Evolutionary conservation across 768 basidiomycete species (phyloP).

Genomic region (Vararia minispora): DNA sequence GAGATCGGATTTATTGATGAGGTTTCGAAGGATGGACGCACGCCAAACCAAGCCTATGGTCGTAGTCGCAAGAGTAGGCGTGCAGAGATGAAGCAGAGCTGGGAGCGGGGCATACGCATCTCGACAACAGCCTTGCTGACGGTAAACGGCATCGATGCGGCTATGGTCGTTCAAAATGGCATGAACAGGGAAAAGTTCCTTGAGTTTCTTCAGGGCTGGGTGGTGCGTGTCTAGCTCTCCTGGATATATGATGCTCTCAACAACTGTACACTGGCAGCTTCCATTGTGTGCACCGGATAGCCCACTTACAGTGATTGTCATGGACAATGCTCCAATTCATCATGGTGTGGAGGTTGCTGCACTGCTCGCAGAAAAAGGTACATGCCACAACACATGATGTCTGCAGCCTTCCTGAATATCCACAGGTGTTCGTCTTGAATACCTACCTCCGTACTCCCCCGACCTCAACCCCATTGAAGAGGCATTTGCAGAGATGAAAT

Average conservation of each 20-base stretch:
- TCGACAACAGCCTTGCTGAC: constrained; percentile 20
- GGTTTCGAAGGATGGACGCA: constrained; percentile 21
- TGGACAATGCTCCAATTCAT: constrained; percentile 26
- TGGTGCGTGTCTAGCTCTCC: neutral
- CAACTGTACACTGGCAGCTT: constrained; percentile 15
- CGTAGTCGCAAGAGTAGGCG: neutral
- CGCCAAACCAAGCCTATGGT: neutral
- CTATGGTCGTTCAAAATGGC: constrained; percentile 20
- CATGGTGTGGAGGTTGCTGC: neutral
- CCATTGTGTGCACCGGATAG: constrained; percentile 4
- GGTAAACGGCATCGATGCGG: constrained; percentile 21
- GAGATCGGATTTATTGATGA: constrained; percentile 27
- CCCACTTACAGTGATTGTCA: constrained; percentile 14
- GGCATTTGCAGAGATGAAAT: constrained; percentile 27
- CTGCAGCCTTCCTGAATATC: neutral
- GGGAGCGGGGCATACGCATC: constrained; percentile 7
- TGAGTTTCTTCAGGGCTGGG: neutral
- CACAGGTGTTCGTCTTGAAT: constrained; percentile 20
- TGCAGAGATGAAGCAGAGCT: neutral
- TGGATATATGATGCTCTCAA: constrained; percentile 11
- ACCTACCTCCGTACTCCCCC: constrained; percentile 28
- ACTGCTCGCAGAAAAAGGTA: too few relatives aligned
- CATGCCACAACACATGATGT: too few relatives aligned
- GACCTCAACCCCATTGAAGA: constrained; percentile 31
- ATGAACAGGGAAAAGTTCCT: constrained; percentile 15